Conservation (phyloP, 2,329 filamentous ascomycete genomes). For the Aspergillus uvarum region DNA sequence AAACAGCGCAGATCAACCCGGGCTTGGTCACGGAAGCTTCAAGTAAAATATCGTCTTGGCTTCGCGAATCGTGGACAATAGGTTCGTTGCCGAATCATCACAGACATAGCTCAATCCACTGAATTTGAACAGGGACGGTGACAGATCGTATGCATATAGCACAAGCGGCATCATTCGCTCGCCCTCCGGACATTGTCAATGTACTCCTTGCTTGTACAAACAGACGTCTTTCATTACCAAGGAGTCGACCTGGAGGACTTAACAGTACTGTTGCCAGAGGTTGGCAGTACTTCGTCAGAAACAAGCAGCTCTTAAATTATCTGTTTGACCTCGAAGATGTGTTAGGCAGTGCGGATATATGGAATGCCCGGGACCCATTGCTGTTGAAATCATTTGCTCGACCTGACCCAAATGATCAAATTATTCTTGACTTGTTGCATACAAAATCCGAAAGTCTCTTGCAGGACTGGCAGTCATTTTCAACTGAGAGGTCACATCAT, state of each 20-base stretch:
- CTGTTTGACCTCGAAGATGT: constrained; percentile 44
- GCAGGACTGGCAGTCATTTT: constrained; percentile 46
- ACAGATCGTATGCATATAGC: constrained; percentile 66
- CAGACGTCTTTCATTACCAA: constrained; percentile 33
- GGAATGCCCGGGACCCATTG: constrained; percentile 23
- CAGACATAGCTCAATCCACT: constrained; percentile 13
- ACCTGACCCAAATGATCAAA: constrained; percentile 35
- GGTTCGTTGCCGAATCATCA: constrained; percentile 52
- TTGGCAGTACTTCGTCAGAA: constrained; percentile 43
- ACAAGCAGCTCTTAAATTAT: constrained; percentile 49
- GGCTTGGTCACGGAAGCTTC: constrained; percentile 66
- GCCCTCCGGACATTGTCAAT: constrained; percentile 65
- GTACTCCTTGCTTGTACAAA: constrained; percentile 71
- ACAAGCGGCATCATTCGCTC: constrained; percentile 62
- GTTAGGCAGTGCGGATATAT: constrained; percentile 24
- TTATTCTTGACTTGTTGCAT: constrained; percentile 48
- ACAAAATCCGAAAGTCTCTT: constrained; percentile 47
- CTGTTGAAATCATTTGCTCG: constrained; percentile 27
- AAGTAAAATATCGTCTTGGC: constrained; percentile 75
- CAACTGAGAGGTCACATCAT: constrained; percentile 44
- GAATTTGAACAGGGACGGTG: constrained; percentile 47
- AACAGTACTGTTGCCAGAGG: constrained; percentile 34
- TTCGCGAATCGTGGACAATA: constrained; percentile 78
- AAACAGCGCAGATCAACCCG: constrained; percentile 66
- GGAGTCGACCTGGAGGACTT: constrained; percentile 25